Evolutionary conservation across 192 early-diverging fungal genomes (phyloP).

Genomic region (Coemansia sp.): DNA sequence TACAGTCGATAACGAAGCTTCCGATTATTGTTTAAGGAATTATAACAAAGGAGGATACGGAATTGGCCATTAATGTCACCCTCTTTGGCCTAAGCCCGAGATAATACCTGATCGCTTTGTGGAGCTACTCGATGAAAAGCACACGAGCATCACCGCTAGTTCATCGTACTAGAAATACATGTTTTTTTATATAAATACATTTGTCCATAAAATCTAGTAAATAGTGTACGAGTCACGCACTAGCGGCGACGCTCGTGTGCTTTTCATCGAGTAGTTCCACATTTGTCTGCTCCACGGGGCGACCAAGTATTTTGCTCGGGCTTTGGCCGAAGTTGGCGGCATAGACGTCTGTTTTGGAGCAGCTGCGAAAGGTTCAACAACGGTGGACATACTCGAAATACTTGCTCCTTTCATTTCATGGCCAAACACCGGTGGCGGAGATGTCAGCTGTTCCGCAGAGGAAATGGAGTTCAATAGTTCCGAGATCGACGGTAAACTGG

Average conservation of each 20-base stretch:
- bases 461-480: slow-evolving; percentile 29
- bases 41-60: slow-evolving; percentile 86
- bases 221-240: background rate
- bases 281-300: slow-evolving; percentile 5
- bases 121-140: slow-evolving; percentile 2
- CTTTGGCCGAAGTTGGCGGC: background rate
- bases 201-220: background rate
- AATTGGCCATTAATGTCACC: slow-evolving; percentile 64
- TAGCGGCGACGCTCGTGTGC: background rate
- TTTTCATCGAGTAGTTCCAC: slow-evolving; percentile 1
- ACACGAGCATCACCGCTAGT: background rate
- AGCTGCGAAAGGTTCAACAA: background rate
- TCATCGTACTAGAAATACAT: too few relatives aligned
- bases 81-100: background rate
- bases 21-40: slow-evolving; percentile 95
- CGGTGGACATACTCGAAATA: background rate
- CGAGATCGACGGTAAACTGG: slow-evolving; percentile 35
- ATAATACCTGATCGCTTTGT: background rate
- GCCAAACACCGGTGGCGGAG: background rate
- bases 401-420: background rate
- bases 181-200: too few relatives aligned
- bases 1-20: slow-evolving; percentile 77
- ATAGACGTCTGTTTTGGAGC: background rate
- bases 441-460: background rate
- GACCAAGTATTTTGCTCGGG: background rate